phyloP scores from a whole-genome alignment of 108 stramenopile genomes.

The Skeletonema costatum region DNA sequence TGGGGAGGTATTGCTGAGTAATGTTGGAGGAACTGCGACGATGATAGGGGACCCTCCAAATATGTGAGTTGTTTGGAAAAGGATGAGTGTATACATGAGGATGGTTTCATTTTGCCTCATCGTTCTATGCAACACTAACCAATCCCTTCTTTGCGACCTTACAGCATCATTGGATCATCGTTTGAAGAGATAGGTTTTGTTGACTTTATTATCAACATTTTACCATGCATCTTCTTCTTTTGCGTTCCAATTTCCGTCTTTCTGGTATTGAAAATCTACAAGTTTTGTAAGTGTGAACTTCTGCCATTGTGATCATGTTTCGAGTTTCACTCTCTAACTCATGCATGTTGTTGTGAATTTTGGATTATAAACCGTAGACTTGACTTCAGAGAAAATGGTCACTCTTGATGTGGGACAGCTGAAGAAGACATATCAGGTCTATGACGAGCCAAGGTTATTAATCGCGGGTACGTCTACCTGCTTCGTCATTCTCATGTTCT shows the following conservation, averaged over 20 bases:
- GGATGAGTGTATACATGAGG: no score
- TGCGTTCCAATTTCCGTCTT: conserved; percentile 50
- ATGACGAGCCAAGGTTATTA: conserved; percentile 52
- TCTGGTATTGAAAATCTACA: conserved; percentile 47
- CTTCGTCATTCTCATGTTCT: conserved; percentile 66
- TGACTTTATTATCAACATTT: conserved; percentile 63
- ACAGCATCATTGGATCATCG: conserved; percentile 69
- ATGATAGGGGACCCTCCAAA: conserved; percentile 50
- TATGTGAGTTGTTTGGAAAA: background rate
- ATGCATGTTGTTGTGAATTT: background rate
- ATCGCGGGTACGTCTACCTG: conserved; percentile 55
- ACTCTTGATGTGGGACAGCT: conserved; percentile 47
- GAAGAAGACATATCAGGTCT: conserved; percentile 57
- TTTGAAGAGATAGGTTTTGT: conserved; percentile 70
- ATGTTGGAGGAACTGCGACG: conserved; percentile 70
- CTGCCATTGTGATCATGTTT: background rate
- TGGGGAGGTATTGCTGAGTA: conserved; percentile 60
- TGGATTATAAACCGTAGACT: background rate
- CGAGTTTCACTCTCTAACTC: background rate
- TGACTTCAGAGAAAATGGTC: conserved; percentile 44
- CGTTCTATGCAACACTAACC: no score
- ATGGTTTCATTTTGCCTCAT: no score
- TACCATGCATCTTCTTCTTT: conserved; percentile 62
- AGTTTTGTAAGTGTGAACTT: conserved; percentile 20
- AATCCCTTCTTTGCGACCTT: no score